These are phyloP conservation scores for Diaporthe citri DNA, from an alignment of 2,329 filamentous ascomycete genomes.

Conservation along the genomic window DNA sequence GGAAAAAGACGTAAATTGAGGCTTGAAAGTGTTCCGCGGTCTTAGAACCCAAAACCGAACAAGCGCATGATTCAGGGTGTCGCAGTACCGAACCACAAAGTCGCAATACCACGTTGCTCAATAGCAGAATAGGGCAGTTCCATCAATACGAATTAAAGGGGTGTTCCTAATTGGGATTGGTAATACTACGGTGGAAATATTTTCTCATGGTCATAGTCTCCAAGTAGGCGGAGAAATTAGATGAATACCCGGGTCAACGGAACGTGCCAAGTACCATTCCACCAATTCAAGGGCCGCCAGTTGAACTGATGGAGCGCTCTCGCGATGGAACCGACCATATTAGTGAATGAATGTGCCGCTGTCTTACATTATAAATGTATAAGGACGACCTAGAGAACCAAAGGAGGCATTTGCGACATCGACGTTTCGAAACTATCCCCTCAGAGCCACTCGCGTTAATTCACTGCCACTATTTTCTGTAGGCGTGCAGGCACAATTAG, in stretches of 20 bases:
- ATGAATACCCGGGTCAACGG: not conserved
- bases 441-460: too few relatives aligned
- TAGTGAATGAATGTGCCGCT: not conserved
- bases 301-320: not conserved
- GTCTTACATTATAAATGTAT: too few relatives aligned
- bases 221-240: slow-evolving; percentile 7
- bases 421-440: not conserved
- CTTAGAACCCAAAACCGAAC: not conserved
- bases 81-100: not conserved
- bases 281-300: slow-evolving; percentile 1
- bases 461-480: not conserved
- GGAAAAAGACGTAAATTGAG: not conserved
- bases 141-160: not conserved
- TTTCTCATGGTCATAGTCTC: not conserved
- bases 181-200: not conserved
- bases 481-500: not conserved
- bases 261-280: not conserved
- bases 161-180: not conserved
- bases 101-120: not conserved
- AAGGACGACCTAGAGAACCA: not conserved
- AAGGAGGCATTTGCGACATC: not conserved
- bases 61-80: not conserved
- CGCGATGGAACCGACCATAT: not conserved
- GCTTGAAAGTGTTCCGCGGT: not conserved
- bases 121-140: not conserved